Evolutionary conservation across 2,329 filamentous ascomycete species (phyloP), one percentile per base, ranked within the genome.

Genomic region (Alternaria gansuensis): DNA sequence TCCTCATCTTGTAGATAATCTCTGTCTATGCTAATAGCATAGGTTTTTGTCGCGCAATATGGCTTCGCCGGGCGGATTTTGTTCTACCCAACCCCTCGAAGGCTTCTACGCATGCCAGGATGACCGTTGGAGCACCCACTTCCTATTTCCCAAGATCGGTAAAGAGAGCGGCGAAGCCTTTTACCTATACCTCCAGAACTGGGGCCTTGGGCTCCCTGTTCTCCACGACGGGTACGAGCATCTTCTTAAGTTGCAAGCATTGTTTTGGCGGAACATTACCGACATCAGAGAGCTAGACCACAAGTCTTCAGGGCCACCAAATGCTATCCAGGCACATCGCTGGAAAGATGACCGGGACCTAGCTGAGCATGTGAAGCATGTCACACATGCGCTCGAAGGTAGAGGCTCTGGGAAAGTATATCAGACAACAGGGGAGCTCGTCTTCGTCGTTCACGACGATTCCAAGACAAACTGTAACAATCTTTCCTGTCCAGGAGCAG

Each of bases 221-320:
- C 64, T 11, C 21, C 31, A 11, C 36, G n/a, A 11, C 4, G 3
- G 28, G 10, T 13, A n/a, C 14, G 29, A 50, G 2, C 51, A 59
- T 33, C 37, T 64, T 13, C 54, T 57, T 0, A 26, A 24, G 3
- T 39, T 64, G 6, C 65, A 67, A 45, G 57, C 51, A 2, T 49
- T 49, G 40, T 28, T 67, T n/a, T 67, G 62, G 64, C 36, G 46
- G 29, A 51, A 53, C 1, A 4, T 34, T 11, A 43, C 43, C 34
- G 24, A 37, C 4, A 6, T 29, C n/a, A 13, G n/a, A n/a, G 31
- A 34, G 24, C 14, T 28, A 11, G 24, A 4, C 28, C 7, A 46
- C 24, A n/a, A 43, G 1, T 24, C 39, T 5, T 29, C 29, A 23
- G 8, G 9, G 10, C 8, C 17, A 11, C 23, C 11, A 23, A 13